These are phyloP conservation scores for Cercospora sp. DNA, from an alignment of 2,329 filamentous ascomycete genomes.

Conservation along the genomic window DNA sequence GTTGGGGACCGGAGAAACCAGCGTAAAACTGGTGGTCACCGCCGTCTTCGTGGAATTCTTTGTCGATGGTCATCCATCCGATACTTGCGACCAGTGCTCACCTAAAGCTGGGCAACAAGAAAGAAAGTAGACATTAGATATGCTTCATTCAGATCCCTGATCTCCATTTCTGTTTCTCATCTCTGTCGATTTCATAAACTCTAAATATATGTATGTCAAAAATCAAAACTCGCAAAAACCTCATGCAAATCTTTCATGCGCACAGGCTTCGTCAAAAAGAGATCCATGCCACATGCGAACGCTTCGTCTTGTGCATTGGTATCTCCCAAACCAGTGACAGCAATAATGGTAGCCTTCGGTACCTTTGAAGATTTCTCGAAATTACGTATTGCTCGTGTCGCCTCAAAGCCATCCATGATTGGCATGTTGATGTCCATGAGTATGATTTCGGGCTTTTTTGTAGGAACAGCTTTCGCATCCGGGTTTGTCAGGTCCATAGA, in stretches of 20 bases:
- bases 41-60: too few species aligned
- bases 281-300: slow-evolving; percentile 33
- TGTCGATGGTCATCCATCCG: too few species aligned
- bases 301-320: slow-evolving; percentile 32
- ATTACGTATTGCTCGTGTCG: slow-evolving; percentile 31
- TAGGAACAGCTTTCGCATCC: too few species aligned
- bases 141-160: too few species aligned
- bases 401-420: slow-evolving; percentile 39
- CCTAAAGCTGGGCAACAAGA: too few species aligned
- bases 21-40: too few species aligned
- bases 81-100: too few species aligned
- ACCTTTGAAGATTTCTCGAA: slow-evolving; percentile 29
- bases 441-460: slow-evolving; percentile 36
- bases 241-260: not conserved
- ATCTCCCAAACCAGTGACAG: slow-evolving; percentile 34
- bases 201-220: not conserved
- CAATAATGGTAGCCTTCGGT: slow-evolving; percentile 30
- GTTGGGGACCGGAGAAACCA: too few species aligned
- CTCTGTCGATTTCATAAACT: not conserved
- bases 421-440: slow-evolving; percentile 49
- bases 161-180: too few species aligned
- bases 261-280: slow-evolving; percentile 36
- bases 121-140: too few species aligned
- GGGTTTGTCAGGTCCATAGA: too few species aligned
- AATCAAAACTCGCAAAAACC: not conserved